These are phyloP conservation scores for Aphelidium insulamus DNA, from an alignment of 371 early-diverging fungal genomes.

Conservation along the genomic window DNA sequence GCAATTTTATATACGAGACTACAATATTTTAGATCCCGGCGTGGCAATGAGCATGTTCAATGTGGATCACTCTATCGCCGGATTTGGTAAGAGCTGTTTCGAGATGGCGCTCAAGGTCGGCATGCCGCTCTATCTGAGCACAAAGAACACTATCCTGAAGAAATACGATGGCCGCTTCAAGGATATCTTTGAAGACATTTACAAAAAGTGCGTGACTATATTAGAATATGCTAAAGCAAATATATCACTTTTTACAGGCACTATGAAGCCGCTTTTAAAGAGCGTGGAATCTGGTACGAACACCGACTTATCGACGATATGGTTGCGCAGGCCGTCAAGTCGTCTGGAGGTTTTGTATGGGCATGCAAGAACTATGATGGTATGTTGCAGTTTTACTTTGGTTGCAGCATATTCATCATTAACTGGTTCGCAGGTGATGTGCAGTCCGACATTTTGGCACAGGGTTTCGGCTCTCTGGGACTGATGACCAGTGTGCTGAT, in stretches of 20 bases:
- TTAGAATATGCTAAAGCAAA: no score
- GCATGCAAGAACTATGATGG: slow-evolving; percentile 93
- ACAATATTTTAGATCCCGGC: slow-evolving; percentile 30
- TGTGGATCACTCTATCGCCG: slow-evolving; percentile 66
- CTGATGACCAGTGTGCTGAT: slow-evolving; percentile 88
- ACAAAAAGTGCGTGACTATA: slow-evolving; percentile 29
- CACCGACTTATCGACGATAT: slow-evolving; percentile 94
- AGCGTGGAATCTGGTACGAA: slow-evolving; percentile 75
- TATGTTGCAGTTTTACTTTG: slow-evolving; percentile 1
- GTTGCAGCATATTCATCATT: slow-evolving; percentile 2
- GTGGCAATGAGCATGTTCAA: slow-evolving; percentile 93
- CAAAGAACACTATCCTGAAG: slow-evolving; percentile 94
- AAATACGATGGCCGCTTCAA: slow-evolving; percentile 94
- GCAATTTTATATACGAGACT: slow-evolving; percentile 1
- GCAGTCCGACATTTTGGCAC: slow-evolving; percentile 83
- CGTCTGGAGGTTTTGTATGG: slow-evolving; percentile 83
- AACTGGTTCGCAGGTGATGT: slow-evolving; percentile 14
- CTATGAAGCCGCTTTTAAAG: slow-evolving; percentile 47
- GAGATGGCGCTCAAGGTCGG: slow-evolving; percentile 60
- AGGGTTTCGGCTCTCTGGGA: slow-evolving; percentile 76
- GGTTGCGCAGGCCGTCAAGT: slow-evolving; percentile 92
- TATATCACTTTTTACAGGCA: slow-evolving; percentile 11
- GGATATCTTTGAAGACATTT: slow-evolving; percentile 83
- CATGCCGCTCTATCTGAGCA: slow-evolving; percentile 81
- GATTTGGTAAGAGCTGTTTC: slow-evolving; percentile 88